Evolutionary conservation across 306 rosid species (phyloP), one percentile per base, ranked within the genome.

Genomic region (Vigna radiata): DNA sequence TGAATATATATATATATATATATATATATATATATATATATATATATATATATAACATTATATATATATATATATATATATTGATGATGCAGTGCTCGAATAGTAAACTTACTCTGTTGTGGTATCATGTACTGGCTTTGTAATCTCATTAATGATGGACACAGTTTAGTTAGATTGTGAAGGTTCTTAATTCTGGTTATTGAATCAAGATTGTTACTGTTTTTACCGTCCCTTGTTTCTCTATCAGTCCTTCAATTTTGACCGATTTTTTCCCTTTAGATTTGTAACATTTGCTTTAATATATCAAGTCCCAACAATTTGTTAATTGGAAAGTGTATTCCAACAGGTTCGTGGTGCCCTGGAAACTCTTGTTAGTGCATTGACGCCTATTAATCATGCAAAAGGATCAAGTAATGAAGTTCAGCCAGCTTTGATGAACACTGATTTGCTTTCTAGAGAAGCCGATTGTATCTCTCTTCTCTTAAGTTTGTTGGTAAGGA

Each of bases 401-500:
- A 90, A 88, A 86, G 86, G 77, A 47, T 83, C 87, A 62, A 87
- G 72, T 73, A 89, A 86, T 68, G 91, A 89, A 83, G 90, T 90
- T 78, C 90, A 92, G 58, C 93, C 96, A 36, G 92, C 90, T 62
- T 55, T 87, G 66, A 88, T 90, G 93, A 92, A 92, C 72, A 65
- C 90, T 49, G 96, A 92, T 90, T 78, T 90, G 79, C 93, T 92
- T 87, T 90, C 94, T 36, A 76, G 94, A 74, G 97, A 92, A 78
- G 85, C 89, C 5, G 96, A 90, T 56, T 85, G 81, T 85, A 92
- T 92, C 83, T 85, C 96, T 66, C 92, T 90, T 80, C 93, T 92
- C 77, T 73, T 90, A 62, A 90, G 92, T 80, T 86, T 92, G 88
- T 60, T 92, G 97, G 97, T 92, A 81, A 83, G 91, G 10, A 39